phyloP scores from a whole-genome alignment of 345 rosid genomes.

The Tarenaya hassleriana region DNA sequence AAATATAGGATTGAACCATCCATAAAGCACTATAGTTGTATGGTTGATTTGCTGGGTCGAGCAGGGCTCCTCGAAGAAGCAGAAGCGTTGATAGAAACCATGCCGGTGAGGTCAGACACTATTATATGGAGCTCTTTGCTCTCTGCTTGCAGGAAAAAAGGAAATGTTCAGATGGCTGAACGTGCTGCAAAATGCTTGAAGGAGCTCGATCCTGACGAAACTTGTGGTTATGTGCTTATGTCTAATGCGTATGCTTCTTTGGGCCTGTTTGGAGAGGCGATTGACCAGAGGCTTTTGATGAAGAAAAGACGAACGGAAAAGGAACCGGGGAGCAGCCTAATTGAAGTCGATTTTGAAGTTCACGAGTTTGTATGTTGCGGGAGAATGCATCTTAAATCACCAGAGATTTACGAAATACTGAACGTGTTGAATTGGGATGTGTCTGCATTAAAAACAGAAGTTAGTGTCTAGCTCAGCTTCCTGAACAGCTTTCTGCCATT shows the following conservation, averaged over 20 bases:
- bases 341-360: slow-evolving; percentile 65
- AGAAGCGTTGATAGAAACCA: slow-evolving; percentile 44
- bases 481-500: slow-evolving; percentile 2
- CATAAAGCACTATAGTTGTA: slow-evolving; percentile 59
- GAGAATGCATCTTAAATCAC: slow-evolving; percentile 45
- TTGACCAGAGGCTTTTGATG: slow-evolving; percentile 48
- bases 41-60: slow-evolving; percentile 61
- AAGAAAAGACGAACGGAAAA: slow-evolving; percentile 48
- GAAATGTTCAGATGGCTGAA: slow-evolving; percentile 50
- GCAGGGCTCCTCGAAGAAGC: slow-evolving; percentile 61
- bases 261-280: slow-evolving; percentile 44
- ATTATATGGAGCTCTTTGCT: slow-evolving; percentile 64
- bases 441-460: slow-evolving; percentile 14
- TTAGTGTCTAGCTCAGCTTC: slow-evolving; percentile 7
- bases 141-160: slow-evolving; percentile 48
- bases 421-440: slow-evolving; percentile 28
- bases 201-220: slow-evolving; percentile 48
- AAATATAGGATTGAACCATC: slow-evolving; percentile 50
- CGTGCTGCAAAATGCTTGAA: slow-evolving; percentile 41
- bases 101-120: slow-evolving; percentile 49
- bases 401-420: slow-evolving; percentile 45
- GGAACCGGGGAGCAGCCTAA: slow-evolving; percentile 68
- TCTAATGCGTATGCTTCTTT: slow-evolving; percentile 58
- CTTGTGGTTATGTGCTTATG: slow-evolving; percentile 60
- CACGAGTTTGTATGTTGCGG: slow-evolving; percentile 78